A percentile compares a stretch with the other conserved stretches of the same genome.
These are phyloP conservation scores for Colletotrichum aenigma DNA, from an alignment of 2,329 filamentous ascomycete species.

Conservation along the genomic window DNA sequence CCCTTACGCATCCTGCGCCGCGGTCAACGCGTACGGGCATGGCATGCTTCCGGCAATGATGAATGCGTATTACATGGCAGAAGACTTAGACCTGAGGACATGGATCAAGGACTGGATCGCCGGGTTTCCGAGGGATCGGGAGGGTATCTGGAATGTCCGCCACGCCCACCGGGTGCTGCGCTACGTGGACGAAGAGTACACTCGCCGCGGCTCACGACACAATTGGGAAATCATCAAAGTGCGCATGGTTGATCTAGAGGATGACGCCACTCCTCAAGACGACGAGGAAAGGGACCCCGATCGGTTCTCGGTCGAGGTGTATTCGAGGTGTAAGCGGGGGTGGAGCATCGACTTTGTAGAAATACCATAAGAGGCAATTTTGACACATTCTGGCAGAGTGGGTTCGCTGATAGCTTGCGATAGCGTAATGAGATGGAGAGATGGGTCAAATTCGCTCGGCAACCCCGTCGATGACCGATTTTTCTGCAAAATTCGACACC, in stretches of 20 bases:
- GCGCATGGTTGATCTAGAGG: not conserved
- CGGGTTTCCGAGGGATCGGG: not conserved
- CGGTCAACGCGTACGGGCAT: not conserved
- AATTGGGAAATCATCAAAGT: slow-evolving; percentile 10
- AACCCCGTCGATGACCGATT: not conserved
- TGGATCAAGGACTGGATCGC: slow-evolving; percentile 5
- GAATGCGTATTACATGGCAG: slow-evolving; percentile 1
- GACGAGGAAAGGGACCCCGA: not conserved
- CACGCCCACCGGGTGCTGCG: not conserved
- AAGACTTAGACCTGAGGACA: not conserved
- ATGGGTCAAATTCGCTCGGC: not conserved
- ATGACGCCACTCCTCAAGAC: not conserved
- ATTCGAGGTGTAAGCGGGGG: not conserved
- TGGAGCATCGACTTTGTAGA: slow-evolving; percentile 12
- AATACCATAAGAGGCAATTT: not conserved
- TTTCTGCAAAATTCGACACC: not conserved
- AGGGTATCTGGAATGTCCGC: slow-evolving; percentile 1
- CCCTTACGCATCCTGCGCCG: not conserved
- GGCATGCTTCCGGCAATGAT: not conserved
- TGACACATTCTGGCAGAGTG: not conserved
- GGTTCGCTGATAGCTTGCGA: not conserved
- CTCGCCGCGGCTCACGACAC: not conserved
- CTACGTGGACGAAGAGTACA: slow-evolving; percentile 4
- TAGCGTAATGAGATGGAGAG: not conserved
- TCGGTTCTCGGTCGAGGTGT: slow-evolving; percentile 2